These are phyloP conservation scores for Pythium sukuiense DNA, from an alignment of 352 stramenopile genomes.

Conservation along the genomic window DNA sequence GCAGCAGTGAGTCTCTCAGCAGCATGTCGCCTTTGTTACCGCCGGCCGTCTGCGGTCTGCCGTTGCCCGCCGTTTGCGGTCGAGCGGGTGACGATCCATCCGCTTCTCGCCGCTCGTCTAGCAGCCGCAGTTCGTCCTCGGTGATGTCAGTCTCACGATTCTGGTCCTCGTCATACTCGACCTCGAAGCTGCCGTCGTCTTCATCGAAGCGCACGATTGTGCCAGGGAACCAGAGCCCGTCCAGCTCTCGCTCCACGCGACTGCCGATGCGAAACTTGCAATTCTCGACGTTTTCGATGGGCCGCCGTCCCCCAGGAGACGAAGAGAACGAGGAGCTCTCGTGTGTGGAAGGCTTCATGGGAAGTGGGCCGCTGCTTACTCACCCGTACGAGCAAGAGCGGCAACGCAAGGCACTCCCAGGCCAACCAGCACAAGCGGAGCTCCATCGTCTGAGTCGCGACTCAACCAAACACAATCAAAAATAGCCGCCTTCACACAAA, in stretches of 20 bases:
- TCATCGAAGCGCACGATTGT: constrained; percentile 52
- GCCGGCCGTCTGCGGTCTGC: constrained; percentile 3
- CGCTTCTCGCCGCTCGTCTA: constrained; percentile 24
- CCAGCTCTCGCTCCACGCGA: constrained; percentile 68
- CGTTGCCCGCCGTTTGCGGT: constrained; percentile 16
- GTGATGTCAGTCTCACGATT: constrained; percentile 67
- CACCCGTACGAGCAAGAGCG: neutral
- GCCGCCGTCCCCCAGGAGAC: constrained; percentile 10
- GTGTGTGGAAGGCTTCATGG: constrained; percentile 8
- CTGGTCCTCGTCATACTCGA: constrained; percentile 82
- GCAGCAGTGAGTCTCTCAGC: constrained; percentile 56
- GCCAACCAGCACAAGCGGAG: neutral
- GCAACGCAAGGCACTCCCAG: neutral
- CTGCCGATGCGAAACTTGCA: constrained; percentile 38
- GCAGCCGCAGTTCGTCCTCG: constrained; percentile 42
- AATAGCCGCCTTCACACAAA: neutral
- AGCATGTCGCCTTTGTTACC: constrained; percentile 42
- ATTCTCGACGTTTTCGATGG: constrained; percentile 27
- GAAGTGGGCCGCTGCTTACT: neutral
- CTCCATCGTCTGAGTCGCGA: neutral
- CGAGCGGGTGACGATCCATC: constrained; percentile 5
- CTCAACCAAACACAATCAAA: neutral
- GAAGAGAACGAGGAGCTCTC: neutral
- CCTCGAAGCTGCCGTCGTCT: constrained; percentile 58
- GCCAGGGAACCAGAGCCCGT: constrained; percentile 76